phyloP scores from a whole-genome alignment of 108 stramenopile genomes.

The Conticribra weissflogii region DNA sequence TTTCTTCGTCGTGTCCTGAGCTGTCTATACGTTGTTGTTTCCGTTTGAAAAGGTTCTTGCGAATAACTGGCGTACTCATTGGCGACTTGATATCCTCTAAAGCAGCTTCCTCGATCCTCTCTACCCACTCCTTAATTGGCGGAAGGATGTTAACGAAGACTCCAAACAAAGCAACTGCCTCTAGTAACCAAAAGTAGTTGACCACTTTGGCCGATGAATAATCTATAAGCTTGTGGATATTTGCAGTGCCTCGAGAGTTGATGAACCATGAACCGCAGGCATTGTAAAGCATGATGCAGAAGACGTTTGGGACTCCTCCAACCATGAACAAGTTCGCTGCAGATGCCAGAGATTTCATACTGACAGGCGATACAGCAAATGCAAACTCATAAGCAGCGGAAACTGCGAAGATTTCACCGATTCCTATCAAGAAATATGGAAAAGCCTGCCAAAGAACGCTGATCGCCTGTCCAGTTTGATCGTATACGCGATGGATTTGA shows the following conservation, averaged over 20 bases:
- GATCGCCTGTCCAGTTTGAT: conserved; percentile 56
- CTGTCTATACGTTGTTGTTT: conserved; percentile 27
- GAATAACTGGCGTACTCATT: conserved; percentile 42
- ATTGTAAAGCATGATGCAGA: conserved; percentile 75
- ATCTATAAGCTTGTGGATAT: conserved; percentile 64
- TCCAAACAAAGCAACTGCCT: conserved; percentile 66
- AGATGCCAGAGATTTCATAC: conserved; percentile 75
- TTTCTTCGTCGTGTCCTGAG: conserved; percentile 43
- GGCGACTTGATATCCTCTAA: conserved; percentile 69
- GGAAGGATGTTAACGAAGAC: conserved; percentile 69
- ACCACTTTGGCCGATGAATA: conserved; percentile 70
- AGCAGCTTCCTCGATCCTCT: conserved; percentile 65
- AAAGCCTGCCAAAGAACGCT: conserved; percentile 82
- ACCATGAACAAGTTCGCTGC: conserved; percentile 83
- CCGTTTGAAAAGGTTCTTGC: conserved; percentile 32
- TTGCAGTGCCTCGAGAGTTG: conserved; percentile 56
- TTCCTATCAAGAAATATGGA: conserved; percentile 81
- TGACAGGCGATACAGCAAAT: conserved; percentile 76
- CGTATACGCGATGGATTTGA: conserved; percentile 64
- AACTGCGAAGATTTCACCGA: conserved; percentile 87
- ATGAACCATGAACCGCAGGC: conserved; percentile 69
- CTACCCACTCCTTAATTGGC: conserved; percentile 61
- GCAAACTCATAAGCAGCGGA: conserved; percentile 88
- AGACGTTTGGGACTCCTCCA: conserved; percentile 83
- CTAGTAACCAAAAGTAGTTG: conserved; percentile 75